These are phyloP conservation scores for Catharanthus roseus DNA, from an alignment of 257 asterid species.

Conservation along the genomic window DNA sequence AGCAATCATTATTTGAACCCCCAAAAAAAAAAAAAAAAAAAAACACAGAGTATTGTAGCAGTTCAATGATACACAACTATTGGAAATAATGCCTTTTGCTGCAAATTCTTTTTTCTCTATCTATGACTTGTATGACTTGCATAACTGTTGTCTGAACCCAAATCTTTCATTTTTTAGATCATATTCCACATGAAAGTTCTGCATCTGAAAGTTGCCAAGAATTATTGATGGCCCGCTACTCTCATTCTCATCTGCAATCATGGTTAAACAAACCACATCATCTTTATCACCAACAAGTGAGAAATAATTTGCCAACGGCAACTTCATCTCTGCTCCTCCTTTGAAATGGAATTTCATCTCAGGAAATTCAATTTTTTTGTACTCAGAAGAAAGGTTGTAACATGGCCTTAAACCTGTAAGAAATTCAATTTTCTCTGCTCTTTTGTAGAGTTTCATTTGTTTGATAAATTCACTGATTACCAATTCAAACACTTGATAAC, in stretches of 20 bases:
- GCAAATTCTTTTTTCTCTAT: not conserved
- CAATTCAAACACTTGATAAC: conserved; percentile 27
- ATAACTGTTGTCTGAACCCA: conserved; percentile 57
- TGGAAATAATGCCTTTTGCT: not conserved
- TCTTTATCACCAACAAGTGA: conserved; percentile 29
- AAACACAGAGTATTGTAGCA: not conserved
- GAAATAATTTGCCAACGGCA: conserved; percentile 72
- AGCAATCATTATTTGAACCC: too few relatives aligned
- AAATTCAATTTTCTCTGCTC: conserved; percentile 44
- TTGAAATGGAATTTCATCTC: conserved; percentile 62
- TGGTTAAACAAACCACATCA: conserved; percentile 48
- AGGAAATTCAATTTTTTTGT: conserved; percentile 35
- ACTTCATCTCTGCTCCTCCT: conserved; percentile 66
- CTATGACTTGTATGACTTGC: too few relatives aligned
- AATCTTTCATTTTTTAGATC: conserved; percentile 66
- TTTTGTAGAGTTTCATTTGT: conserved; percentile 41
- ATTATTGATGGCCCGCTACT: conserved; percentile 65
- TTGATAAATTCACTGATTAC: conserved; percentile 38
- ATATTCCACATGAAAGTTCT: conserved; percentile 67
- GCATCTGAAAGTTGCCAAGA: conserved; percentile 80
- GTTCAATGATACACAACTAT: not conserved
- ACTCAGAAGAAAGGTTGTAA: conserved; percentile 51
- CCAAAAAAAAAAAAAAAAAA: too few relatives aligned
- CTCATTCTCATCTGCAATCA: conserved; percentile 45
- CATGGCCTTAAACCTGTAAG: conserved; percentile 63